Evolutionary conservation across 1,284 basidiomycete species (phyloP), one percentile per base, ranked within the genome.

Genomic region (Fistulinella cinereoalba): DNA sequence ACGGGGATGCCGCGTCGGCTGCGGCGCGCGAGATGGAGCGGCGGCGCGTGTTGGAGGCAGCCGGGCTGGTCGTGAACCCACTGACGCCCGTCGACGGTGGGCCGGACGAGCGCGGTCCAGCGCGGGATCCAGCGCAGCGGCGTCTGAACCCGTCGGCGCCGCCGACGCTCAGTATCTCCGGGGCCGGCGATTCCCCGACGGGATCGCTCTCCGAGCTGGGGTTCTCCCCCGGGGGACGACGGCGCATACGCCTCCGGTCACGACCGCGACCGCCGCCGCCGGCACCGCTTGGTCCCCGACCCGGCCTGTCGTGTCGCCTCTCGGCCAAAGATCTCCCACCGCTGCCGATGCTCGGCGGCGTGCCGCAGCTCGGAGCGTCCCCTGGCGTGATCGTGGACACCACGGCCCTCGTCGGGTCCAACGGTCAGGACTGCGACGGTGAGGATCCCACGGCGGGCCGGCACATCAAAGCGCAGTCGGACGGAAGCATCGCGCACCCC

Each of bases 1-100:
- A 51, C 29, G 2, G 51, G 43, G 31, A 34, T 33, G 25, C 41
- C 28, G 16, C 3, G 34, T 76, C 73, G 48, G 69, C 66, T n/a
- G 71, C 66, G 36, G 73, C 82, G 24, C 79, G 90, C 36, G 91
- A 85, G 49, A 72, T 77, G 16, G 92, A 95, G 63, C 75, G 92
- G 24, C 79, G 84, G 55, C 77, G 86, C 21, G 89, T 96, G 9
- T 72, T 97, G 13, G 84, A 92, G 61, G 90, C 91, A 0, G 92
- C 92, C 0, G 95, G 95, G 1, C 71, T 97, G 29, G 81, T 93
- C 47, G 76, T 96, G 41, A 83, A 83, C 55, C 46, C 68, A 4
- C 7, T 19, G n/a, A 33, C 28, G 65, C 32, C 74, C 75, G 49
- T 62, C n/a, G n/a, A n/a, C n/a, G n/a, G n/a, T n/a, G n/a, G n/a